These are phyloP conservation scores for Lecanicillium sp. DNA, from an alignment of 2,329 filamentous ascomycete species.

Conservation along the genomic window DNA sequence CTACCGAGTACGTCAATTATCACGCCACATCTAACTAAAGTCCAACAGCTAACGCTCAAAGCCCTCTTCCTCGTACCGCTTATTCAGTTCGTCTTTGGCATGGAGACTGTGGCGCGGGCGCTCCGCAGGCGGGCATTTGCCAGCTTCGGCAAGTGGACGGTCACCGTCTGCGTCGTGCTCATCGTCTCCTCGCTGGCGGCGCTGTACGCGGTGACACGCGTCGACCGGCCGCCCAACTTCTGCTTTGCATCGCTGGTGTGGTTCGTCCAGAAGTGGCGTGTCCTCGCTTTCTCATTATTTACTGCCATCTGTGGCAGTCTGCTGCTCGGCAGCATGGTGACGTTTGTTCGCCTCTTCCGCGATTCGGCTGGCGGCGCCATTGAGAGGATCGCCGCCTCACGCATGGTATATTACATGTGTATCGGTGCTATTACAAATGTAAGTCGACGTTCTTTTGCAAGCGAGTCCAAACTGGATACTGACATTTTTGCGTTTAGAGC, in stretches of 20 bases:
- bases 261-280: slow-evolving; percentile 58
- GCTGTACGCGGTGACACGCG: slow-evolving; percentile 54
- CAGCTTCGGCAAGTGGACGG: slow-evolving; percentile 52
- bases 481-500: slow-evolving; percentile 41
- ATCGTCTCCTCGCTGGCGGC: slow-evolving; percentile 45
- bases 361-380: slow-evolving; percentile 48
- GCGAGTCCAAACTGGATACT: too few species aligned
- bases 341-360: slow-evolving; percentile 52
- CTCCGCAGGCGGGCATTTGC: slow-evolving; percentile 51
- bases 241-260: slow-evolving; percentile 65
- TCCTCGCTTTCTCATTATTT: slow-evolving; percentile 50
- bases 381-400: slow-evolving; percentile 58
- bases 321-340: slow-evolving; percentile 42
- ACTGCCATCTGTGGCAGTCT: slow-evolving; percentile 45
- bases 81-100: slow-evolving; percentile 58
- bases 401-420: slow-evolving; percentile 63
- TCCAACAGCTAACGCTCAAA: slow-evolving; percentile 22
- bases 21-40: background rate
- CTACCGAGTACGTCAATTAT: slow-evolving; percentile 45
- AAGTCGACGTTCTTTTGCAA: slow-evolving; percentile 23
- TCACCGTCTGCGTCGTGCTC: slow-evolving; percentile 48
- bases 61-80: slow-evolving; percentile 62
- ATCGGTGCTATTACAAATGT: slow-evolving; percentile 54
- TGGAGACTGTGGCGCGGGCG: slow-evolving; percentile 54
- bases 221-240: slow-evolving; percentile 48